Base-by-base conservation (phyloP, 768 basidiomycete species). In the Mycena amicta region DNA sequence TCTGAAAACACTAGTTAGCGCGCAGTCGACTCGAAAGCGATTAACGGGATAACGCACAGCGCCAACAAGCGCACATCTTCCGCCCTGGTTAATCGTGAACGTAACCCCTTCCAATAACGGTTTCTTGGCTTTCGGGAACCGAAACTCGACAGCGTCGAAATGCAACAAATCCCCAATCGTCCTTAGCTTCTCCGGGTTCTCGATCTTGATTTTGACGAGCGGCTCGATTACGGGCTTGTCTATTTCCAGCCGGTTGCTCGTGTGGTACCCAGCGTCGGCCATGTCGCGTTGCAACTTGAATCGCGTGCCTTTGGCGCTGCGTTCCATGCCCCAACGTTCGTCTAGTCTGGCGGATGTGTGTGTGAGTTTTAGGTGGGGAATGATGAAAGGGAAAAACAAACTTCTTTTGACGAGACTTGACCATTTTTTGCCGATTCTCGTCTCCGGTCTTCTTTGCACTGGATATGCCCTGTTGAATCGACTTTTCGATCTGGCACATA, bases 331-430 rank as follows among this genome's bases (percentile, higher is more conserved):
- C 67, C 76, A 63, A 57, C 80, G 63, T 63, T 78, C 66, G 50
- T 73, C 70, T 70, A 81, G 56, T 27, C 57, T 59, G 27, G 28
- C 27, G 66, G 26, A 4, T 71, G 71, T 66, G 66, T 72, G 8
- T 52, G 29, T 13, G 11, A 16, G 37, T 28, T 27, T 18, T 2
- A 22, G 18, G 23, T n/a, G 13, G 4, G n/a, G n/a, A n/a, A n/a
- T 6, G 11, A 63, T 77, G 75, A 18, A 75, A 65, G 52, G 73
- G 75, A 11, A 74, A 68, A 23, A n/a, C 63, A 75, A 75, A 72
- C 72, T 86, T 86, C 72, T 86, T 87, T 67, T 83, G 82, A 8
- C 87, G 72, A 20, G 80, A 81, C 8, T 82, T 81, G 3, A 82
- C 87, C 75, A 79, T 77, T 3, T 73, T 66, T 33, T 57, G 73